Evolutionary conservation across 371 early-diverging fungal genomes (phyloP).

Genomic region (Mucor velutinosus): DNA sequence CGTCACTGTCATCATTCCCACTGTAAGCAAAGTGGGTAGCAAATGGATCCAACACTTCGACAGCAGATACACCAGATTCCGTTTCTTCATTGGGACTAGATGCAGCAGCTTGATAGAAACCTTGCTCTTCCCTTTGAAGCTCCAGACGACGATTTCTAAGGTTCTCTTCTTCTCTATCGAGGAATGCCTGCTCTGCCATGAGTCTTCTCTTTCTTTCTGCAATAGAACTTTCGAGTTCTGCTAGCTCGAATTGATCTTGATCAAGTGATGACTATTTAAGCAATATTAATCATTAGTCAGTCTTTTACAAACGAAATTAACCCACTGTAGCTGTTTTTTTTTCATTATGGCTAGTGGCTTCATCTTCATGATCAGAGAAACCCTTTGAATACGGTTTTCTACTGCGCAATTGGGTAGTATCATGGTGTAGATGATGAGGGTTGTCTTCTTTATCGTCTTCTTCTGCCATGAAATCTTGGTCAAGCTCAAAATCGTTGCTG

Average conservation of each 20-base stretch:
- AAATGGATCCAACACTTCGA: neutral
- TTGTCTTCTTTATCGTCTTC: neutral
- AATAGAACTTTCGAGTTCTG: constrained; percentile 25
- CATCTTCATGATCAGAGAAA: neutral
- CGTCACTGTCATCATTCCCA: neutral
- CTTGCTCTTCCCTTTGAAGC: constrained; percentile 9
- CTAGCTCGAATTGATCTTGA: constrained; percentile 23
- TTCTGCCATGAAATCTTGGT: constrained; percentile 6
- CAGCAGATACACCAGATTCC: neutral
- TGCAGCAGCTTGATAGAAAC: neutral
- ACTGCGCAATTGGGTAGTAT: neutral
- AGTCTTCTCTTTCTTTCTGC: constrained; percentile 22
- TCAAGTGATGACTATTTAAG: neutral
- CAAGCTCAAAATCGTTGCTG: constrained; percentile 7
- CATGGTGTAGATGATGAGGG: neutral
- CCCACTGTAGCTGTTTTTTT: neutral
- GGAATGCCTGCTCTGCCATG: constrained; percentile 23
- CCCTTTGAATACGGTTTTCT: neutral
- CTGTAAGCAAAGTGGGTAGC: neutral
- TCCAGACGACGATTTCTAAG: constrained; percentile 22
- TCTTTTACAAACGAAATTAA: neutral
- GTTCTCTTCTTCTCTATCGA: constrained; percentile 27
- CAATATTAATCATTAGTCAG: neutral
- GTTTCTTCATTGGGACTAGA: neutral
- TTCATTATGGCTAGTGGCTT: neutral